phyloP scores from a whole-genome alignment of 768 basidiomycete genomes.

The Xerocomellus intermedius region DNA sequence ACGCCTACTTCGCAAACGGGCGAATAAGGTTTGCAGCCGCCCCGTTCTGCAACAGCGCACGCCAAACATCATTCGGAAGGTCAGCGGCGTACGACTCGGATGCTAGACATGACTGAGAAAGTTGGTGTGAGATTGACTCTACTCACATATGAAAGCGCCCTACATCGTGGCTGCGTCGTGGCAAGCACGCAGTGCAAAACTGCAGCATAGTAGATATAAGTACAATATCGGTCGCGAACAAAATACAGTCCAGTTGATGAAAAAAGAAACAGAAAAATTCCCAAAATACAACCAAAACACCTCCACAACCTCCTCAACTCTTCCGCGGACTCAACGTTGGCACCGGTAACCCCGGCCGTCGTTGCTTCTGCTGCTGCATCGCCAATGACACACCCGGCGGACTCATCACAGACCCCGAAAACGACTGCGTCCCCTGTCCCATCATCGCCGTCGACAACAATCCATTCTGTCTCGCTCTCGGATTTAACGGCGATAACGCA shows the following conservation, averaged over 20 bases:
- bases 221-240: too few relatives aligned
- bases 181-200: too few relatives aligned
- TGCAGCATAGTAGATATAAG: too few relatives aligned
- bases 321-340: constrained; percentile 34
- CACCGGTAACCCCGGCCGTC: constrained; percentile 39
- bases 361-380: constrained; percentile 39
- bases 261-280: too few relatives aligned
- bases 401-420: constrained; percentile 18
- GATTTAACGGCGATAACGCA: constrained; percentile 72
- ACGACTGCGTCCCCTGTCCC: constrained; percentile 36
- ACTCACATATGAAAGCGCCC: too few relatives aligned
- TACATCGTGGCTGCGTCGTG: too few relatives aligned
- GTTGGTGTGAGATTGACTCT: too few relatives aligned
- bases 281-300: not conserved
- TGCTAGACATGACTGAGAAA: constrained; percentile 22
- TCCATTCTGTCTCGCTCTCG: constrained; percentile 55
- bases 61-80: constrained; percentile 30
- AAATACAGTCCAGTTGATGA: too few relatives aligned
- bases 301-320: constrained; percentile 1
- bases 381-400: constrained; percentile 15
- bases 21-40: constrained; percentile 40
- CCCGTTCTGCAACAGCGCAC: constrained; percentile 28
- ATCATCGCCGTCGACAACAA: constrained; percentile 38
- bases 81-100: not conserved
- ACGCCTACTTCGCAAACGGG: constrained; percentile 37